Evolutionary conservation across 805 yeast species (phyloP).

Genomic region (Candida arabinofermentans): DNA sequence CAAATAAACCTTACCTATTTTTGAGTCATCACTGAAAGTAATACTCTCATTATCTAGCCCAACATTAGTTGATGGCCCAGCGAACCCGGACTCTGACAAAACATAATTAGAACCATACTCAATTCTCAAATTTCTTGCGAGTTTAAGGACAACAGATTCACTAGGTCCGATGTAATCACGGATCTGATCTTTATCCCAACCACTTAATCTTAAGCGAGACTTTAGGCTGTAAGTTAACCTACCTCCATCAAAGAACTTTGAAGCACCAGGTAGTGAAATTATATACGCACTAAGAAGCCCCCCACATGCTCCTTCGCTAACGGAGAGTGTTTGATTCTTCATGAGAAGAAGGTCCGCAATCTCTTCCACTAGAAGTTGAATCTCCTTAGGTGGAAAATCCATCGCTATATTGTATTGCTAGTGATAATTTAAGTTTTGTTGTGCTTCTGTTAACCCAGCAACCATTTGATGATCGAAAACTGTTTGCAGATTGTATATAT

Average conservation of each 20-base stretch:
- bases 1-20: constrained; percentile 65
- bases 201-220: constrained; percentile 69
- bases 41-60: constrained; percentile 32
- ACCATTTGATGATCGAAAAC: background rate
- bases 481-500: too few species aligned
- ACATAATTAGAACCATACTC: constrained; percentile 83
- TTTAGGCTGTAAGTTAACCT: constrained; percentile 73
- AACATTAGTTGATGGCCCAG: constrained; percentile 59
- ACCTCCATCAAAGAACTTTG: constrained; percentile 79
- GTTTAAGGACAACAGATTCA: constrained; percentile 65
- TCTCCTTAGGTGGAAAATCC: constrained; percentile 60
- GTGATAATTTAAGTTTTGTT: background rate
- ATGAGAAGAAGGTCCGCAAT: constrained; percentile 54
- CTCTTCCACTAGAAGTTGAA: constrained; percentile 44
- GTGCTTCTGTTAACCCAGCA: background rate
- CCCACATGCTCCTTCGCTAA: constrained; percentile 88
- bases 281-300: constrained; percentile 78
- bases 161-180: constrained; percentile 76
- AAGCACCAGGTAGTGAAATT: constrained; percentile 83
- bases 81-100: constrained; percentile 82
- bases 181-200: constrained; percentile 75
- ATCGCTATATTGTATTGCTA: constrained; percentile 9
- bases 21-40: constrained; percentile 23
- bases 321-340: constrained; percentile 64
- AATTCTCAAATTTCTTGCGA: constrained; percentile 74